Evolutionary conservation across 2,329 filamentous ascomycete species (phyloP), one percentile per base, ranked within the genome.

Genomic region (Penicillium psychrosexuale): DNA sequence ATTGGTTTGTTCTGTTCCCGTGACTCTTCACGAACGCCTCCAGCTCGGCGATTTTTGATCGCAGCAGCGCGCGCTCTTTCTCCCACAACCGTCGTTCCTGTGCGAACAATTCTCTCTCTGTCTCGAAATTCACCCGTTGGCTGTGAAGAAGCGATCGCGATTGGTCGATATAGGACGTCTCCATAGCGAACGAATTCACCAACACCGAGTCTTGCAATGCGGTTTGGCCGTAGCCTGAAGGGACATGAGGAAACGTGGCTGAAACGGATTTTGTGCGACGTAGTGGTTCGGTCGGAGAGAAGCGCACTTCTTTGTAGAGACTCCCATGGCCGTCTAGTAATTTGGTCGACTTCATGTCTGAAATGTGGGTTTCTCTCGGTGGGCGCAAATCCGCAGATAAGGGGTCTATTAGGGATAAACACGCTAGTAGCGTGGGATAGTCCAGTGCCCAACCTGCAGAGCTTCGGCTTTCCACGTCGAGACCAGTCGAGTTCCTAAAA

Each of bases 81-180:
- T 74, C 70, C 77, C 77, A 79, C 31, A 78, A 57, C 53, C 63
- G 72, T 47, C 77, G 66, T 57, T 79, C 77, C 38, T 75, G 68
- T 3, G 71, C 69, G 54, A 78, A 78, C 6, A 75, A 61, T 30
- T 64, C 60, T 55, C 76, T 67, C 50, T 78, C 73, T 9, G 64
- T 65, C 53, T 77, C 73, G 37, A 77, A 75, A 43, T 65, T 67
- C 13, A 59, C 56, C 27, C 72, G 67, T 51, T 76, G 74, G 19
- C 63, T 72, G 49, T 75, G 68, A 9, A 77, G 65, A 15, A 77
- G 63, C 13, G 69, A 66, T 47, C 69, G 70, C 31, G 73, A 74
- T 54, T 78, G 72, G 33, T 77, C 74, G 42, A 77, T 67, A 58
- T 76, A 77, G 13, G 61, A 64, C 13, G 68, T 66, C 27, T 66